Conservation (phyloP, 2,329 filamentous ascomycete species). For the Phialemoniopsis sp. region DNA sequence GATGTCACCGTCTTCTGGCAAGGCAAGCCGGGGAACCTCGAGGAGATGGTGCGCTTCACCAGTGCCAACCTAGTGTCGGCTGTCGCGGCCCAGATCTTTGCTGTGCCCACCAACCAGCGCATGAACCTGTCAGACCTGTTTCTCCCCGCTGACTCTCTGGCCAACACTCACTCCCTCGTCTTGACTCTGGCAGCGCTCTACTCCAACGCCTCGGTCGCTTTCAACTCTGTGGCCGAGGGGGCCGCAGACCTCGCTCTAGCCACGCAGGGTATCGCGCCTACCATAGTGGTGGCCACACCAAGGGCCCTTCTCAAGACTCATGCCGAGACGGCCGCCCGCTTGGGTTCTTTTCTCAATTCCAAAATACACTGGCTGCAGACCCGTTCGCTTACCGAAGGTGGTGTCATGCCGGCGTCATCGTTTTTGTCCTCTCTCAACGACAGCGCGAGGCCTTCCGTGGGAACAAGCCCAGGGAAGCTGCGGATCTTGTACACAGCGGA, state of each 20-base stretch:
- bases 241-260: conserved; percentile 69
- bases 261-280: conserved; percentile 72
- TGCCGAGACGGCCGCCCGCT: conserved; percentile 51
- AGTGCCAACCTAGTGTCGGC: conserved; percentile 85
- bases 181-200: conserved; percentile 80
- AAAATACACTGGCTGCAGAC: conserved; percentile 69
- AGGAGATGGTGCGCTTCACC: conserved; percentile 77
- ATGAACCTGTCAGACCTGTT: conserved; percentile 74
- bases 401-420: conserved; percentile 67
- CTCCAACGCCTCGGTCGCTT: conserved; percentile 77
- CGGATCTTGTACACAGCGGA: conserved; percentile 80
- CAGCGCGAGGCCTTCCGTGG: conserved; percentile 53
- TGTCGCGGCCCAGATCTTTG: conserved; percentile 71
- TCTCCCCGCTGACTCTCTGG: conserved; percentile 77
- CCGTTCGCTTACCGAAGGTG: conserved; percentile 62
- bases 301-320: conserved; percentile 68
- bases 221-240: conserved; percentile 81
- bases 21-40: conserved; percentile 41
- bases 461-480: conserved; percentile 65
- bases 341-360: conserved; percentile 57
- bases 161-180: conserved; percentile 73
- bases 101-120: conserved; percentile 71
- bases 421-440: conserved; percentile 60
- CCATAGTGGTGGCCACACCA: conserved; percentile 75
- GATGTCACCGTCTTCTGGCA: conserved; percentile 67